Evolutionary conservation across 2,329 filamentous ascomycete genomes (phyloP).

Genomic region (Hymenoscyphus linearis): DNA sequence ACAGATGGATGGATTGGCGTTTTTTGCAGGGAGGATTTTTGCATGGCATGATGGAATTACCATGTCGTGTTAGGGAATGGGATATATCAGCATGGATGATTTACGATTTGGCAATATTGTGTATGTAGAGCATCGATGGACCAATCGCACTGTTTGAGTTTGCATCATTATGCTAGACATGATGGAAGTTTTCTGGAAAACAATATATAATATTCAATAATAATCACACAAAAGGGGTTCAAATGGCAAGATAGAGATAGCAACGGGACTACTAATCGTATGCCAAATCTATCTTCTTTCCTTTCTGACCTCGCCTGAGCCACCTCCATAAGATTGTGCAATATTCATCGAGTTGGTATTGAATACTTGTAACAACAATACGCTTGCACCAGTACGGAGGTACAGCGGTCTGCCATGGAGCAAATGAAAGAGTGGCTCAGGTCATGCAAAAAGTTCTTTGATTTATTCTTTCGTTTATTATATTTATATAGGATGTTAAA

Average conservation of each 20-base stretch:
- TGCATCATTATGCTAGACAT: background rate
- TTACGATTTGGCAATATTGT: background rate
- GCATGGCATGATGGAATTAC: background rate
- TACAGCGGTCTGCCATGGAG: no score
- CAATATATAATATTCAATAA: background rate
- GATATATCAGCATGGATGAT: conserved; percentile 20
- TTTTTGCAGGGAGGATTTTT: background rate
- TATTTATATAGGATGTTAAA: background rate
- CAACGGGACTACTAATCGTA: no score
- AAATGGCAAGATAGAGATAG: no score
- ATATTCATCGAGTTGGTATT: no score
- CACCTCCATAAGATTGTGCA: no score
- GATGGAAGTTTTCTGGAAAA: background rate
- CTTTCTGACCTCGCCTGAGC: no score
- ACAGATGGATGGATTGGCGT: background rate
- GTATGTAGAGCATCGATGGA: background rate
- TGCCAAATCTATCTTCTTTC: no score
- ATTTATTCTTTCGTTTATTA: background rate
- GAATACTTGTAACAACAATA: no score
- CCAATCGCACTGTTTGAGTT: background rate
- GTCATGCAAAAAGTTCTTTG: background rate
- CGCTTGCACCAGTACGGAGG: no score
- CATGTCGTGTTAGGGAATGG: conserved; percentile 2
- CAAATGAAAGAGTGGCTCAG: no score
- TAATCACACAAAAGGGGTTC: background rate